Conservation (phyloP, 805 yeast genomes). For the Huiozyma sinensis region DNA sequence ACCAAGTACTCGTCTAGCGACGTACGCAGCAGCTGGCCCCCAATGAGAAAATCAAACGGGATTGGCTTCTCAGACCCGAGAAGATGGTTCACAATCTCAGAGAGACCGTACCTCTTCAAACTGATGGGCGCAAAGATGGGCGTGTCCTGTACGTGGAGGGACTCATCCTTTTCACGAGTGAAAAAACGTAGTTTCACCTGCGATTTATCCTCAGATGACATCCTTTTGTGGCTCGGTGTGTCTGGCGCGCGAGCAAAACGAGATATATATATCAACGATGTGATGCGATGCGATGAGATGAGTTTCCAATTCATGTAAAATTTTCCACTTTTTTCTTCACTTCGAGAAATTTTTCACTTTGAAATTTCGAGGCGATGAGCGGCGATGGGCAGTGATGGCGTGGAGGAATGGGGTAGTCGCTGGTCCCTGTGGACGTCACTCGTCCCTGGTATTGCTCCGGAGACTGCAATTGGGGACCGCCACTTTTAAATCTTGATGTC, state of each 20-base stretch:
- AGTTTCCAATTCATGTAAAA: constrained; percentile 4
- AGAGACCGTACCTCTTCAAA: constrained; percentile 80
- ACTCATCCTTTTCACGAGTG: constrained; percentile 73
- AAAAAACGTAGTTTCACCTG: constrained; percentile 74
- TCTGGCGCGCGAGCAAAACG: not conserved
- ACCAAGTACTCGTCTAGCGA: constrained; percentile 72
- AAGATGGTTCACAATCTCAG: constrained; percentile 91
- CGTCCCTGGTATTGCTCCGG: too few relatives aligned
- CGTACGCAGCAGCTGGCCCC: constrained; percentile 70
- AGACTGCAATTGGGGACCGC: too few relatives aligned
- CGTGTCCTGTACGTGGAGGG: constrained; percentile 61
- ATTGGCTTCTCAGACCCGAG: constrained; percentile 49
- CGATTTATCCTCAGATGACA: constrained; percentile 31
- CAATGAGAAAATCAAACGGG: constrained; percentile 88
- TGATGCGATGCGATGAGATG: constrained; percentile 15
- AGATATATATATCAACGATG: not conserved
- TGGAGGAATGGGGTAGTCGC: too few relatives aligned
- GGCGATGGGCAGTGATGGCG: not conserved
- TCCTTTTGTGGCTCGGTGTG: not conserved
- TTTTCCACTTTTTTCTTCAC: constrained; percentile 1
- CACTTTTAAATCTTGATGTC: too few relatives aligned
- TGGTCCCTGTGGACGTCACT: too few relatives aligned
- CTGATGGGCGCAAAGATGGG: constrained; percentile 83
- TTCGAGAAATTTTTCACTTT: not conserved
- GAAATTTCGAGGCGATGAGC: not conserved